Evolutionary conservation across 2,329 filamentous ascomycete genomes (phyloP).

Genomic region (Drechslera avenae): DNA sequence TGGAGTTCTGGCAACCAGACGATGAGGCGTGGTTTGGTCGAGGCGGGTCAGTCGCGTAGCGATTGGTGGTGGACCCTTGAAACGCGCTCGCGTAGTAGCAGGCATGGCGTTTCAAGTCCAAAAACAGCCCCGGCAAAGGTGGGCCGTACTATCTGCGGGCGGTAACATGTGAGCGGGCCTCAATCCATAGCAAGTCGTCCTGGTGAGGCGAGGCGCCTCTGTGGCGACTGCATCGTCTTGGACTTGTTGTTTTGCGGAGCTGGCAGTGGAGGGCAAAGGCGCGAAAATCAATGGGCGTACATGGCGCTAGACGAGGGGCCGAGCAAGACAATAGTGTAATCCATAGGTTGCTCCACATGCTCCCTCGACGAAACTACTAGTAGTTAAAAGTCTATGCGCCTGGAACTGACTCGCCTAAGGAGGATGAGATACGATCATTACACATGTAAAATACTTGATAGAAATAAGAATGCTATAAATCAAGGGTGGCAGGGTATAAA

Average conservation of each 20-base stretch:
- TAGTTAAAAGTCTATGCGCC: neutral
- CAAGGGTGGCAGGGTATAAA: slow-evolving; percentile 2
- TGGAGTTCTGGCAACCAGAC: slow-evolving; percentile 25
- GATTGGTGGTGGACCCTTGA: slow-evolving; percentile 42
- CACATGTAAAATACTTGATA: neutral
- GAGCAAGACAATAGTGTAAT: slow-evolving; percentile 7
- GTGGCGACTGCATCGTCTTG: slow-evolving; percentile 1
- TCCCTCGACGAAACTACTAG: slow-evolving; percentile 4
- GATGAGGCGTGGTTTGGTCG: slow-evolving; percentile 37
- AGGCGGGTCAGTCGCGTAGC: slow-evolving; percentile 34
- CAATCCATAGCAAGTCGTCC: slow-evolving; percentile 22
- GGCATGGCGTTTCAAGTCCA: slow-evolving; percentile 40
- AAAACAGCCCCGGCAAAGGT: slow-evolving; percentile 26
- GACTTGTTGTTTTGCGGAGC: slow-evolving; percentile 5
- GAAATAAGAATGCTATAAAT: neutral
- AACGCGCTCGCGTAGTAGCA: slow-evolving; percentile 31
- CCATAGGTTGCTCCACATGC: slow-evolving; percentile 1
- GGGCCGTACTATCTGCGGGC: slow-evolving; percentile 34
- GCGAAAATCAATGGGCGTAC: slow-evolving; percentile 1
- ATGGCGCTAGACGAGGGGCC: slow-evolving; percentile 10
- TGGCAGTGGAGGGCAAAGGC: neutral
- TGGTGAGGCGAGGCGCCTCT: slow-evolving; percentile 14
- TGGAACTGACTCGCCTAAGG: neutral
- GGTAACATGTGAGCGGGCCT: slow-evolving; percentile 31
- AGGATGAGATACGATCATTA: neutral